Evolutionary conservation across 1,284 basidiomycete genomes (phyloP).

Genomic region (Fistulina hepatica): DNA sequence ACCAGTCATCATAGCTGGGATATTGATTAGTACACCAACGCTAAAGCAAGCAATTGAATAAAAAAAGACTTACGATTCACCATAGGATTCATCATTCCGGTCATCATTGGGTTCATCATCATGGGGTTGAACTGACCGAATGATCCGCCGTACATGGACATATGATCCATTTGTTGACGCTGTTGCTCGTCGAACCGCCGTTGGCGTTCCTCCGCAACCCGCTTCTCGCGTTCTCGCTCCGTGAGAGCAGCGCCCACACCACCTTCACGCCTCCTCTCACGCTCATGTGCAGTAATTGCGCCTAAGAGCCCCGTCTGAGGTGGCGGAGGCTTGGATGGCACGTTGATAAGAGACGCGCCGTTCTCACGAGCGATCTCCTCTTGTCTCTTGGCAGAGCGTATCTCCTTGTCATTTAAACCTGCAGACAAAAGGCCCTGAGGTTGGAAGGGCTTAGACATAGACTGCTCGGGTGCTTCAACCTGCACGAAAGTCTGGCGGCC

Average conservation of each 20-base stretch:
- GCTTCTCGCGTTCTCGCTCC: slow-evolving; percentile 87
- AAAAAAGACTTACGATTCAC: no score
- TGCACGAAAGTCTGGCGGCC: slow-evolving; percentile 70
- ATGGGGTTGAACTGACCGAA: slow-evolving; percentile 43
- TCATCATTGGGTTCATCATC: slow-evolving; percentile 44
- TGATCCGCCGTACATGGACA: slow-evolving; percentile 60
- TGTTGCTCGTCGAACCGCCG: slow-evolving; percentile 87
- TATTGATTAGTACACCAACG: no score
- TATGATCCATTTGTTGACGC: slow-evolving; percentile 79
- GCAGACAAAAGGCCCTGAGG: slow-evolving; percentile 92
- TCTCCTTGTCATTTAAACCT: slow-evolving; percentile 90
- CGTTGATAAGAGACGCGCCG: slow-evolving; percentile 86
- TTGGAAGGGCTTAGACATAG: slow-evolving; percentile 86
- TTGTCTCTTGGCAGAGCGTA: slow-evolving; percentile 88
- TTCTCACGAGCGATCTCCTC: slow-evolving; percentile 87
- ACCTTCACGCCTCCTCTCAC: slow-evolving; percentile 88
- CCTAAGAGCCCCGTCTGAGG: slow-evolving; percentile 94
- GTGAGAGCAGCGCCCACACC: slow-evolving; percentile 91
- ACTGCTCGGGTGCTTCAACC: slow-evolving; percentile 61
- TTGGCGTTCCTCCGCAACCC: slow-evolving; percentile 83
- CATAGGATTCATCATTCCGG: slow-evolving; percentile 39
- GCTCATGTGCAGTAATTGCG: slow-evolving; percentile 90
- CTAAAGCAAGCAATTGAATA: no score
- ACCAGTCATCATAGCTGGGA: slow-evolving; percentile 51
- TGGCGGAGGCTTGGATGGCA: slow-evolving; percentile 88